Percentiles rank a stretch among this genome's conserved stretches.
phyloP scores from a whole-genome alignment of 306 rosid species.

The Bauhinia variegata region DNA sequence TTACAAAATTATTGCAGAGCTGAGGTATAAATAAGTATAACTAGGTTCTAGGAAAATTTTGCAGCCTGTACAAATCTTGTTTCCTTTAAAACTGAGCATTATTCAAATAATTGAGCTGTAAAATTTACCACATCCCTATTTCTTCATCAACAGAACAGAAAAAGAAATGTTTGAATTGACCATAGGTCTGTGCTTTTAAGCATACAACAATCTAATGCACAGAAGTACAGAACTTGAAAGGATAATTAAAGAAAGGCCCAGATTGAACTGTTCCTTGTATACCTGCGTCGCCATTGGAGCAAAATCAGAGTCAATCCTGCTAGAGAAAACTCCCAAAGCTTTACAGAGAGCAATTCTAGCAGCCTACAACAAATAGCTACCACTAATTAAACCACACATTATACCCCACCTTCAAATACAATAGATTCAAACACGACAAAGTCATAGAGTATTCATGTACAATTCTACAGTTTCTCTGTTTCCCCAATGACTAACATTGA shows the following conservation, averaged over 20 bases:
- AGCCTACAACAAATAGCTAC: conserved; percentile 39
- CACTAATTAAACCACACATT: conserved; percentile 38
- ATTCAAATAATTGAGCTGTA: not conserved
- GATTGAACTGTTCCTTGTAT: conserved; percentile 24
- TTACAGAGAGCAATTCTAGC: conserved; percentile 42
- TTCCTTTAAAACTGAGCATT: conserved; percentile 2
- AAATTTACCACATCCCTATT: not conserved
- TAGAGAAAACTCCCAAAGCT: conserved; percentile 43
- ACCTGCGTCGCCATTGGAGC: conserved; percentile 56
- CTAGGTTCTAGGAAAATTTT: not conserved
- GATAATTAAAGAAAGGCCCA: conserved; percentile 18
- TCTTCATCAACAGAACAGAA: not conserved
- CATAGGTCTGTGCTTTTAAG: not conserved
- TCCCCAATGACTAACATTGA: conserved; percentile 8
- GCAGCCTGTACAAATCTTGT: not conserved
- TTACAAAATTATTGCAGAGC: not conserved
- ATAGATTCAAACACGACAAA: not conserved
- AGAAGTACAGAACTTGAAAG: conserved; percentile 13
- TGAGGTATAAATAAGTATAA: not conserved
- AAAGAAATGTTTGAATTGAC: not conserved
- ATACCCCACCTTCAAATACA: not conserved
- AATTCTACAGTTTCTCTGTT: conserved; percentile 26
- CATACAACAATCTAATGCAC: conserved; percentile 16
- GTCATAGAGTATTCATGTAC: conserved; percentile 31
- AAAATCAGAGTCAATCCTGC: conserved; percentile 37